A percentile compares a stretch with the other conserved stretches of the same genome.
phyloP scores from a whole-genome alignment of 2,329 filamentous ascomycete species.

The Aspergillus fischeri region DNA sequence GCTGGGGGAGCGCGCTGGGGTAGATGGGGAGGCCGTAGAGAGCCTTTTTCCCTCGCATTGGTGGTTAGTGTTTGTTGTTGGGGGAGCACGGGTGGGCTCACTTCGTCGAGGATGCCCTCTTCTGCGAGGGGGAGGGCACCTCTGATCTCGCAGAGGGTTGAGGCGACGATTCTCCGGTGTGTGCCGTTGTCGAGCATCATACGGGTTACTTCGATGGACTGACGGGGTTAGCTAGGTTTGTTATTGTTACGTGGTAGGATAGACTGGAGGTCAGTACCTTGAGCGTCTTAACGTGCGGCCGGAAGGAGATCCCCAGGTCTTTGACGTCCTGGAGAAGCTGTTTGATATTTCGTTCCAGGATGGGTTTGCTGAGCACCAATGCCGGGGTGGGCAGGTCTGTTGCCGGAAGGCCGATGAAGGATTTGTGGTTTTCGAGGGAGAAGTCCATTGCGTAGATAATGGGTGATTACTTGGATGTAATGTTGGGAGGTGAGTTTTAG shows the following conservation, averaged over 20 bases:
- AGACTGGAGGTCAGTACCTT: constrained; percentile 27
- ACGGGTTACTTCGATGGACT: constrained; percentile 31
- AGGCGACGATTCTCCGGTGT: constrained; percentile 38
- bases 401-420: constrained; percentile 34
- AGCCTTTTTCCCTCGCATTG: constrained; percentile 14
- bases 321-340: constrained; percentile 39
- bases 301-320: constrained; percentile 34
- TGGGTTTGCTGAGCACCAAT: constrained; percentile 36
- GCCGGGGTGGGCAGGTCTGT: constrained; percentile 38
- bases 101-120: constrained; percentile 41
- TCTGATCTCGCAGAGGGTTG: constrained; percentile 40
- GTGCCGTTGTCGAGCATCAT: constrained; percentile 40
- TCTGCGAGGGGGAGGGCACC: constrained; percentile 37
- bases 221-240: not conserved
- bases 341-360: constrained; percentile 37
- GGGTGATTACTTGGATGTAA: not conserved
- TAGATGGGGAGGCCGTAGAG: constrained; percentile 43
- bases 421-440: constrained; percentile 27
- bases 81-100: constrained; percentile 12
- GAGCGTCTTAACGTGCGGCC: constrained; percentile 46
- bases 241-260: not conserved
- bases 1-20: constrained; percentile 28
- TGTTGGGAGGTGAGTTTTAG: not conserved
- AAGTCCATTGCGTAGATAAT: constrained; percentile 22
- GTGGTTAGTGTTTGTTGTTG: not conserved